phyloP scores from a whole-genome alignment of 352 stramenopile genomes.

The Pythium rhizo-oryzae region DNA sequence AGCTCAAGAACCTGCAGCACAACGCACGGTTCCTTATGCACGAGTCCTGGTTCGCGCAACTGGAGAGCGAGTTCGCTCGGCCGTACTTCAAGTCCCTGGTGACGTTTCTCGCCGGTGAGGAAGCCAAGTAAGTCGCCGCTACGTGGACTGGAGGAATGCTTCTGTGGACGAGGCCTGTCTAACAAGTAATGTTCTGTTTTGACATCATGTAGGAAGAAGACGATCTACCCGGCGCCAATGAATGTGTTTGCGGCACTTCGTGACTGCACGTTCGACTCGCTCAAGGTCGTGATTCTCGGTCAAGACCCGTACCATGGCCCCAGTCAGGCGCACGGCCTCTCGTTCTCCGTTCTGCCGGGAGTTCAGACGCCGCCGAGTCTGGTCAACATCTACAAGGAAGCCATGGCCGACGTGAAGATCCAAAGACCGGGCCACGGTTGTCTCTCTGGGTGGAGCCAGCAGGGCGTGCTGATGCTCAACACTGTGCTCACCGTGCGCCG shows the following conservation, averaged over 20 bases:
- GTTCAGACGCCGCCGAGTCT: conserved; percentile 93
- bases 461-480: conserved; percentile 99
- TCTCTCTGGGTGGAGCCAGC: conserved; percentile 92
- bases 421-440: conserved; percentile 86
- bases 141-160: not conserved
- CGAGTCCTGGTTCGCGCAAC: conserved; percentile 55
- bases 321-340: conserved; percentile 85
- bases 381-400: conserved; percentile 99
- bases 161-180: not conserved
- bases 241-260: conserved; percentile 92
- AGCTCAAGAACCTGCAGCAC: conserved; percentile 42
- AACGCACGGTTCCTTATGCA: conserved; percentile 47
- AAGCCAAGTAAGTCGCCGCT: conserved; percentile 32
- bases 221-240: conserved; percentile 83
- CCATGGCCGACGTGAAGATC: conserved; percentile 79
- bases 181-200: too few relatives aligned
- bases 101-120: conserved; percentile 53
- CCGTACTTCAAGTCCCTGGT: conserved; percentile 52
- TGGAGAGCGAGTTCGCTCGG: conserved; percentile 51
- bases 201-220: conserved; percentile 48
- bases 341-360: conserved; percentile 92
- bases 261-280: conserved; percentile 79
- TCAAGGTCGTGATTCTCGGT: conserved; percentile 94
- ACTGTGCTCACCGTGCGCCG: conserved; percentile 95
- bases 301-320: conserved; percentile 93